phyloP scores from a whole-genome alignment of 148 eudicot genomes.

The Rhododendron kiyosumense region DNA sequence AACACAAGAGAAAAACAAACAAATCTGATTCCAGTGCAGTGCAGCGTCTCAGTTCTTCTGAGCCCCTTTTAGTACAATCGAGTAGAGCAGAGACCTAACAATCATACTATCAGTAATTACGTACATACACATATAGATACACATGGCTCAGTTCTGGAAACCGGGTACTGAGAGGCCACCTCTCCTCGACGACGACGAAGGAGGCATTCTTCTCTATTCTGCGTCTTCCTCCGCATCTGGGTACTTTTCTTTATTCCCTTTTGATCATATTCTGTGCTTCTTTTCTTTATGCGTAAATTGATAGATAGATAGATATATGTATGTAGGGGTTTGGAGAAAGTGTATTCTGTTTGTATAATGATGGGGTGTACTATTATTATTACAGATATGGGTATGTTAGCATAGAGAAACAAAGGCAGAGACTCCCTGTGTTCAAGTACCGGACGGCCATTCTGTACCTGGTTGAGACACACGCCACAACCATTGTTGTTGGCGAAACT shows the following conservation, averaged over 20 bases:
- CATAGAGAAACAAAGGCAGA: conserved; percentile 65
- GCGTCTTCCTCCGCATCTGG: conserved; percentile 48
- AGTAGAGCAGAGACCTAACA: not conserved
- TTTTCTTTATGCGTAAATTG: not conserved
- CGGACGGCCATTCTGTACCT: conserved; percentile 63
- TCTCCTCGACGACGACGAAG: conserved; percentile 84
- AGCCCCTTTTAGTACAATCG: not conserved
- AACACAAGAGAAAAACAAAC: not conserved
- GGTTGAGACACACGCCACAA: conserved; percentile 78
- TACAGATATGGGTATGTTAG: conserved; percentile 50
- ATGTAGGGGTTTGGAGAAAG: not conserved
- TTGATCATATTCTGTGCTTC: not conserved
- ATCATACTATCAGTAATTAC: too few species aligned
- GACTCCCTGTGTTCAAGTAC: conserved; percentile 77
- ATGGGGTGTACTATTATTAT: not conserved
- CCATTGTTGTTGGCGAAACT: conserved; percentile 85
- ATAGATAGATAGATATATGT: not conserved
- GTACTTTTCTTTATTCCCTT: conserved; percentile 8
- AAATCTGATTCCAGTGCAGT: not conserved
- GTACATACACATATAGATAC: too few species aligned
- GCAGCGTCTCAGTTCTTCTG: not conserved
- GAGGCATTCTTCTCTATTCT: conserved; percentile 64
- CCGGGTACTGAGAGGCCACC: conserved; percentile 92
- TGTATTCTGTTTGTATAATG: not conserved
- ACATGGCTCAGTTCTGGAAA: conserved; percentile 87